Evolutionary conservation across 2,329 filamentous ascomycete genomes (phyloP), one percentile per base, ranked within the genome.

Genomic region (Daldinia sp.): DNA sequence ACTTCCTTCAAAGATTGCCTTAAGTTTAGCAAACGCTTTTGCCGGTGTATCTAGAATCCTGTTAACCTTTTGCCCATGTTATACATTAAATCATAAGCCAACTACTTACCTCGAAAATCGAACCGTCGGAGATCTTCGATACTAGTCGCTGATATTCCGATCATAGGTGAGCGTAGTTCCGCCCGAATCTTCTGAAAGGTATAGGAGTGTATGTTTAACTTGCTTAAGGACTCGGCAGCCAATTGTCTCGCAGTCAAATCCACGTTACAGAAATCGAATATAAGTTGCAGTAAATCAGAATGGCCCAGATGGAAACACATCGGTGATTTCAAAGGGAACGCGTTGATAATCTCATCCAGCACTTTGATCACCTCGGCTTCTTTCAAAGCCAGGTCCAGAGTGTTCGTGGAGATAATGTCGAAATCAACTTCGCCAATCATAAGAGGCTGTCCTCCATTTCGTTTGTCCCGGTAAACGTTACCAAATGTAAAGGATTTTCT

Each of bases 281-380:
- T 92, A 20, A 93, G 85, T 61, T 95, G 91, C 10, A 99, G 82
- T 2, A 99, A 84, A 77, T 94, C 91, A 0, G 93, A 93, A 77
- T 99, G 96, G 55, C 96, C 96, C 39, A 99, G 80, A 72, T 97
- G 90, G 73, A 98, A 97, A 76, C 92, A 97, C 89, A 98, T 93
- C 0, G 88, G 85, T 9, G 88, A 86, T 12, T 97, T 83, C 2
- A 90, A 89, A 0, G 94, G 94, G 70, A 98, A 94, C 4, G 91
- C 87, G 55, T 90, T 86, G 15, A 97, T 87, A 44, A 98, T 92
- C 78, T 99, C 96, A 77, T 99, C 96, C 23, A 98, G 83, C 2
- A 98, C 94, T 75, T 98, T 98, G 73, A 99, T 88, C 0, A 94
- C 91, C 79, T 98, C 95, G 0, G 95, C 95, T 79, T 99, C 96